These are phyloP conservation scores for Xylariaceae sp. DNA, from an alignment of 2,329 filamentous ascomycete genomes.

Conservation along the genomic window DNA sequence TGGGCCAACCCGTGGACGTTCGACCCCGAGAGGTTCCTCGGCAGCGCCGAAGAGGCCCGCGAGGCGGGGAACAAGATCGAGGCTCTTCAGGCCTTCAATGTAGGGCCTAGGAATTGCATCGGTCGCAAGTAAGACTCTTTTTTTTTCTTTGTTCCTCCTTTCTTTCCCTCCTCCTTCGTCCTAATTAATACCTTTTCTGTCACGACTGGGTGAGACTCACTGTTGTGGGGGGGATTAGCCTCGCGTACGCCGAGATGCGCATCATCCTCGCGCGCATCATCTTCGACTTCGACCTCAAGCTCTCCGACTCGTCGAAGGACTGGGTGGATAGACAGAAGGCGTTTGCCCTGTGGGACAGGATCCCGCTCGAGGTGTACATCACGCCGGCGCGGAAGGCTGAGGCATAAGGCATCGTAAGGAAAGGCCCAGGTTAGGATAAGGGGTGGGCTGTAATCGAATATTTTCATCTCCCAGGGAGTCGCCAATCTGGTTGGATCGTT, in stretches of 20 bases:
- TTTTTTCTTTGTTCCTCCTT: not conserved
- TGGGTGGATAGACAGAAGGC: slow-evolving; percentile 34
- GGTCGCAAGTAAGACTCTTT: slow-evolving; percentile 33
- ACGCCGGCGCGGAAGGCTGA: slow-evolving; percentile 15
- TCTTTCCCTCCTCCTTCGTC: not conserved
- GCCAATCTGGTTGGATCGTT: no score
- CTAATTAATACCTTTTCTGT: not conserved
- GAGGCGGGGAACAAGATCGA: slow-evolving; percentile 27
- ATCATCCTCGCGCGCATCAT: slow-evolving; percentile 40
- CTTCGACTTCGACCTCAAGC: slow-evolving; percentile 40
- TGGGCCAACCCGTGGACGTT: slow-evolving; percentile 36
- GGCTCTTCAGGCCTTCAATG: slow-evolving; percentile 32
- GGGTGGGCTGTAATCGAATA: no score
- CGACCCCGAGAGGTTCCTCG: slow-evolving; percentile 36
- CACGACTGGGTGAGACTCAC: slow-evolving; percentile 1
- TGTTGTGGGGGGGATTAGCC: slow-evolving; percentile 16
- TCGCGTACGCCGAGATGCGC: slow-evolving; percentile 45
- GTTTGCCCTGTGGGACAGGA: slow-evolving; percentile 31
- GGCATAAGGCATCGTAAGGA: not conserved
- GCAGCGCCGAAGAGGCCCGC: slow-evolving; percentile 23
- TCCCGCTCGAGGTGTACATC: slow-evolving; percentile 21
- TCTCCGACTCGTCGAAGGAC: slow-evolving; percentile 28
- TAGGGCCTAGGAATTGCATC: slow-evolving; percentile 36
- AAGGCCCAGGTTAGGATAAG: no score
- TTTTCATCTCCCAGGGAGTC: not conserved